Percentiles rank a stretch among this genome's conserved stretches.
These are phyloP conservation scores for Fusarium neocosmosporiellum DNA, from an alignment of 2,329 filamentous ascomycete species.

Conservation along the genomic window DNA sequence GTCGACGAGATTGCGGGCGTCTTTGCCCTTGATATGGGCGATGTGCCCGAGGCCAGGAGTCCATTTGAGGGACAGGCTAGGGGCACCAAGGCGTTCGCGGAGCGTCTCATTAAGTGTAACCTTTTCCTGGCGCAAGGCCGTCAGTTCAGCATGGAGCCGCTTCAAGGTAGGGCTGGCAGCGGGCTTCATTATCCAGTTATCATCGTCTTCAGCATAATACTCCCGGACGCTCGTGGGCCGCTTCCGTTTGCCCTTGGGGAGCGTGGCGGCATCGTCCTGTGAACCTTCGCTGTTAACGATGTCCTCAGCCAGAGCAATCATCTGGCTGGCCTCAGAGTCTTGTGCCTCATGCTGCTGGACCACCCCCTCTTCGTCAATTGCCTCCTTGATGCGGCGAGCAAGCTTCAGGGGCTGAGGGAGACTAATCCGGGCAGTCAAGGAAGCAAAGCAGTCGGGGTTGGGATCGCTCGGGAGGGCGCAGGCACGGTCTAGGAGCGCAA, in stretches of 20 bases:
- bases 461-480: slow-evolving; percentile 13
- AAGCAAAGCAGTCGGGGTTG: slow-evolving; percentile 52
- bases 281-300: slow-evolving; percentile 75
- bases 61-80: slow-evolving; percentile 84
- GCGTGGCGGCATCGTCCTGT: slow-evolving; percentile 62
- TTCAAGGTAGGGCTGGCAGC: slow-evolving; percentile 74
- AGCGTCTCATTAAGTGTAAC: slow-evolving; percentile 68
- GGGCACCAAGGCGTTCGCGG: slow-evolving; percentile 68
- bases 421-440: slow-evolving; percentile 68
- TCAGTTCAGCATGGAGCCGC: slow-evolving; percentile 75
- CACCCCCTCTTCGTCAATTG: slow-evolving; percentile 95
- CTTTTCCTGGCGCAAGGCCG: slow-evolving; percentile 70
- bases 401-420: slow-evolving; percentile 75
- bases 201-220: slow-evolving; percentile 69
- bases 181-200: slow-evolving; percentile 74
- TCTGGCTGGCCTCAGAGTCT: slow-evolving; percentile 75
- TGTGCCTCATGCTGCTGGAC: slow-evolving; percentile 81
- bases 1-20: slow-evolving; percentile 58
- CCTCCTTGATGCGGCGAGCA: slow-evolving; percentile 75
- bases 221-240: slow-evolving; percentile 62
- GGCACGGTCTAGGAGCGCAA: slow-evolving; percentile 55
- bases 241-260: slow-evolving; percentile 66
- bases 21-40: slow-evolving; percentile 88
- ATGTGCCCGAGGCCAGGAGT: slow-evolving; percentile 89
- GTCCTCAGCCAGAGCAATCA: slow-evolving; percentile 79